phyloP scores from a whole-genome alignment of 352 stramenopile genomes.

The Elongisporangium prolatum region DNA sequence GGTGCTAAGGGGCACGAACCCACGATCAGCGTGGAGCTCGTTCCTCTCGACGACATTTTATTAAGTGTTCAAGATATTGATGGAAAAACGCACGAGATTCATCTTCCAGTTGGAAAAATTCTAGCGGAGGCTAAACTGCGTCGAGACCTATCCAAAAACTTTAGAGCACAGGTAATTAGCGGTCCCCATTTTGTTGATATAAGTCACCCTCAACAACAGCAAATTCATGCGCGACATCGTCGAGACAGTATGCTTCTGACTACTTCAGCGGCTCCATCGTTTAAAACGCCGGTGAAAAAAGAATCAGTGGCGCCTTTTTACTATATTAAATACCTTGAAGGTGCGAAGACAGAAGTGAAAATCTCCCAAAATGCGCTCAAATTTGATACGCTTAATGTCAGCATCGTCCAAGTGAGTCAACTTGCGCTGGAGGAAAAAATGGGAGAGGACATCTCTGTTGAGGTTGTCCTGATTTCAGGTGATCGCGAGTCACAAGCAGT shows the following conservation, averaged over 20 bases:
- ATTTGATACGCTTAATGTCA: conserved; percentile 36
- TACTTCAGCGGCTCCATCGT: conserved; percentile 4
- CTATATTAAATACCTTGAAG: conserved; percentile 14
- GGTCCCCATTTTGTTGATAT: conserved; percentile 5
- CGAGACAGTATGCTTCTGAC: conserved; percentile 14
- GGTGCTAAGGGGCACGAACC: conserved; percentile 20
- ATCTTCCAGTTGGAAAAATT: conserved; percentile 34
- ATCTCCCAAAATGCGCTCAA: conserved; percentile 33
- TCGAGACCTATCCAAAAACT: conserved; percentile 29
- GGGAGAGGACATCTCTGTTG: conserved; percentile 23
- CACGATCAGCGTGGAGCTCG: conserved; percentile 27
- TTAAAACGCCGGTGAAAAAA: conserved; percentile 8
- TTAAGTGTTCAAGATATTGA: conserved; percentile 29
- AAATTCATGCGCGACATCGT: conserved; percentile 9
- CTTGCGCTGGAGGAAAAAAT: conserved; percentile 33
- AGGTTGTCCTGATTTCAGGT: conserved; percentile 44
- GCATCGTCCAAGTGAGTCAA: conserved; percentile 46
- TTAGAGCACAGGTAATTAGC: conserved; percentile 19
- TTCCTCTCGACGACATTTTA: conserved; percentile 41
- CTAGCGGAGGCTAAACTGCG: conserved; percentile 41
- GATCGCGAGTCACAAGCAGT: conserved; percentile 30
- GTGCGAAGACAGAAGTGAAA: conserved; percentile 8
- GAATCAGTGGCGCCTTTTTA: conserved; percentile 9
- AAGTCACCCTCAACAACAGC: conserved; percentile 9
- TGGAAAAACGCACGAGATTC: conserved; percentile 31